Conservation (phyloP, 2,329 filamentous ascomycete genomes). For the Colletotrichum musicola region DNA sequence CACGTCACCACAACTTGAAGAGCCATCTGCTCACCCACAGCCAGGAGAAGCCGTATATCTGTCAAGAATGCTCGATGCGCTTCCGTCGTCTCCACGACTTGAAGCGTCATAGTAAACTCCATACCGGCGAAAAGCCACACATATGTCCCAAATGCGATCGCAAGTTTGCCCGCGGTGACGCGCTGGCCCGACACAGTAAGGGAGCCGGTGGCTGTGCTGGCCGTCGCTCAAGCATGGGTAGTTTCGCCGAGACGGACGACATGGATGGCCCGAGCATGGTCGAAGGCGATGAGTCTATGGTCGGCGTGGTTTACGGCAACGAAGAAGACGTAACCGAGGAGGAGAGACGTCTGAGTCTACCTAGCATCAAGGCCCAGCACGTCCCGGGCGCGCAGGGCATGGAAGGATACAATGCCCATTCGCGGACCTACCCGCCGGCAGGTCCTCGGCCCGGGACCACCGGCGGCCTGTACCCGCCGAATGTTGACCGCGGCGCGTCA, state of each 20-base stretch:
- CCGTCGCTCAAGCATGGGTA: conserved; percentile 85
- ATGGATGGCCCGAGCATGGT: conserved; percentile 65
- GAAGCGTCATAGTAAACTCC: conserved; percentile 95
- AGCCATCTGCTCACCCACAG: conserved; percentile 97
- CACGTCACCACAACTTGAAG: conserved; percentile 96
- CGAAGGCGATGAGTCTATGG: conserved; percentile 67
- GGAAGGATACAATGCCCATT: conserved; percentile 69
- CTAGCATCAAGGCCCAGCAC: conserved; percentile 80
- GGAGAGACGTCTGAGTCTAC: conserved; percentile 76
- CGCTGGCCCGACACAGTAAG: conserved; percentile 93
- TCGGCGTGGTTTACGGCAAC: conserved; percentile 56
- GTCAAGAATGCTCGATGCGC: conserved; percentile 90
- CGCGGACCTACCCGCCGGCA: conserved; percentile 84
- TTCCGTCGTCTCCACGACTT: conserved; percentile 94
- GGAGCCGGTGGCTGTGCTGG: conserved; percentile 96
- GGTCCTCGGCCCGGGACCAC: conserved; percentile 63
- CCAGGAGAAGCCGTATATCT: conserved; percentile 97
- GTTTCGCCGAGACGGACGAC: conserved; percentile 85
- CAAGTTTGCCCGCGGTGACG: conserved; percentile 95
- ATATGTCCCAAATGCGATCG: conserved; percentile 95
- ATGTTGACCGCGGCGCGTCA: conserved; percentile 66
- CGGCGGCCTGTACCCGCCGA: conserved; percentile 73
- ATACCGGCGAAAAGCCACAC: conserved; percentile 95
- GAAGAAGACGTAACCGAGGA: conserved; percentile 72
- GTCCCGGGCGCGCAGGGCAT: conserved; percentile 64